Evolutionary conservation across 2,329 filamentous ascomycete genomes (phyloP).

Genomic region (Clonostachys chloroleuca): DNA sequence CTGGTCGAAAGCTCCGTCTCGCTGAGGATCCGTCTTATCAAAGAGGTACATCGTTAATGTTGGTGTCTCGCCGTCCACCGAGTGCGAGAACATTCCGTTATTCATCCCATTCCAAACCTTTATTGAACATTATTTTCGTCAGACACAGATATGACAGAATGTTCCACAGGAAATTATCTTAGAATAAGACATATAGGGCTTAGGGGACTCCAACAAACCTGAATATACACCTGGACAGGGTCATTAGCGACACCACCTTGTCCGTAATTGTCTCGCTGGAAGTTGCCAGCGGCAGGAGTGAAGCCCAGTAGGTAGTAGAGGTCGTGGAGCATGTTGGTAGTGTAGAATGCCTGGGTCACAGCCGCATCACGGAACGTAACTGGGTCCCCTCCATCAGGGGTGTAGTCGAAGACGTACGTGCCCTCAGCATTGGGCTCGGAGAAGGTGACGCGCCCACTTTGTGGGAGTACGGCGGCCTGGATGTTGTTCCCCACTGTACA

Average conservation of each 20-base stretch:
- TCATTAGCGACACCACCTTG: conserved; percentile 40
- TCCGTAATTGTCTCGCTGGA: conserved; percentile 46
- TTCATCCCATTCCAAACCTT: conserved; percentile 37
- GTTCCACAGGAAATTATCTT: no score
- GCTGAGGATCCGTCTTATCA: conserved; percentile 32
- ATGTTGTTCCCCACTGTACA: neutral
- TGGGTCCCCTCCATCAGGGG: conserved; percentile 18
- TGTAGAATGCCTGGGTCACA: conserved; percentile 51
- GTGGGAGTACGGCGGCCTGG: neutral
- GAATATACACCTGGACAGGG: conserved; percentile 43
- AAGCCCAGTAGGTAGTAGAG: conserved; percentile 50
- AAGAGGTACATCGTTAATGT: conserved; percentile 43
- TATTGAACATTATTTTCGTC: no score
- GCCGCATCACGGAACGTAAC: conserved; percentile 40
- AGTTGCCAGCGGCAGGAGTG: conserved; percentile 48
- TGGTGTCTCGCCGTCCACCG: neutral
- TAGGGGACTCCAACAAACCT: conserved; percentile 11
- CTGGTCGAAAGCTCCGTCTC: conserved; percentile 47
- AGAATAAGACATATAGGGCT: no score
- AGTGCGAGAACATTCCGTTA: conserved; percentile 37
- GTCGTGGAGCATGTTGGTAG: conserved; percentile 49
- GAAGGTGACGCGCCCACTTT: conserved; percentile 16
- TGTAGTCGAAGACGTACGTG: conserved; percentile 33
- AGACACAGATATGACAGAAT: no score
- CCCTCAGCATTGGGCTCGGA: conserved; percentile 33